phyloP scores from a whole-genome alignment of 345 rosid species.

The Eucalyptus caleyi region DNA sequence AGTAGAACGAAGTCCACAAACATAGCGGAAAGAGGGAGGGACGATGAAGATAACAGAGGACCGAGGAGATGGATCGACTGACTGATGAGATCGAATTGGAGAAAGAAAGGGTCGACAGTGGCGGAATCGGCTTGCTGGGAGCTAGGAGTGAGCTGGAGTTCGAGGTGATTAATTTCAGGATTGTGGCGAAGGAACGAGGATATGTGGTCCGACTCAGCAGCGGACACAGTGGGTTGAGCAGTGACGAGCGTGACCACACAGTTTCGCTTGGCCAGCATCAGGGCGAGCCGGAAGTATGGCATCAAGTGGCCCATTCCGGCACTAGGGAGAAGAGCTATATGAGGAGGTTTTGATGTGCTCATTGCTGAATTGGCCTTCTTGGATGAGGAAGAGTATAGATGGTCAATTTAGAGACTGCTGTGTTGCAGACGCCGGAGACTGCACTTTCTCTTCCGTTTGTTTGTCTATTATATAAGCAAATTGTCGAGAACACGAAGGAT shows the following conservation, averaged over 20 bases:
- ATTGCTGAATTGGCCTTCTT: background rate
- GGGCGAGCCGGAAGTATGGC: conserved; percentile 30
- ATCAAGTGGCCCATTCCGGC: conserved; percentile 40
- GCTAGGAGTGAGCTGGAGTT: conserved; percentile 7
- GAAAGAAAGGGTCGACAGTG: conserved; percentile 13
- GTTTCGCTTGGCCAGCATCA: conserved; percentile 2
- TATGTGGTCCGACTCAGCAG: conserved; percentile 14
- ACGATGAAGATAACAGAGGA: conserved; percentile 4
- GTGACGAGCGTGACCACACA: conserved; percentile 30
- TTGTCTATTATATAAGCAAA: background rate
- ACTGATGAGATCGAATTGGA: conserved; percentile 16
- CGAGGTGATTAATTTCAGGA: conserved; percentile 10
- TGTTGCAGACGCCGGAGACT: background rate
- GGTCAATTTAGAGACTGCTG: background rate
- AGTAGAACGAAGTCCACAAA: conserved; percentile 7
- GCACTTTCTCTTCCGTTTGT: background rate
- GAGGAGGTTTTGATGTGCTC: background rate
- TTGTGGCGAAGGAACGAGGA: conserved; percentile 10
- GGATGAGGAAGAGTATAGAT: background rate
- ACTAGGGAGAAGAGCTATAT: conserved; percentile 20
- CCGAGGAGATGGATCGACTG: conserved; percentile 21
- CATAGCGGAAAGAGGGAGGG: conserved; percentile 9
- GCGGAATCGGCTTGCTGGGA: background rate
- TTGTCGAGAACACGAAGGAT: background rate
- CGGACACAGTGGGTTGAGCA: conserved; percentile 13